Evolutionary conservation across 1,139 yeast species (phyloP), one percentile per base, ranked within the genome.

Genomic region (Kodamaea arcana): DNA sequence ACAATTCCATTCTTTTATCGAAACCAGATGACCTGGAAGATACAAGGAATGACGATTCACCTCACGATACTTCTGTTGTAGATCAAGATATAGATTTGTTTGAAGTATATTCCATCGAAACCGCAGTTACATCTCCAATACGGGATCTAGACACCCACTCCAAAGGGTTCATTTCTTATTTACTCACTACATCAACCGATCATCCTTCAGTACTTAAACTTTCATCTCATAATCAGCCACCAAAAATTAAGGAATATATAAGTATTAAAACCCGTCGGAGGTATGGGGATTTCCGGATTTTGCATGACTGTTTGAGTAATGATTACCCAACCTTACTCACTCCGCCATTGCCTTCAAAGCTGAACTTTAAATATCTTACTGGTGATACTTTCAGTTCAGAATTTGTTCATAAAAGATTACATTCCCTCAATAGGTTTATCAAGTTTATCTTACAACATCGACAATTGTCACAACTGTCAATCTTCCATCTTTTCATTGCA

Each of bases 311-410:
- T 41, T 66, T 92, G 35, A 56, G 69, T 32, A 80, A 77, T 48
- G 97, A 88, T 53, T 85, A 71, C 52, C 95, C 97, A 0, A 84
- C 94, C 3, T 72, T 84, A 38, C 78, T 92, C 24, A 78, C 92
- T 0, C 98, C 98, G 1, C 97, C 98, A 9, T 67, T 92, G 37
- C 98, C 98, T 0, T 94, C 94, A 42, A 90, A 88, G 60, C 86
- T 84, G 65, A 78, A 94, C 42, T 69, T 90, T 48, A 95, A 92
- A 57, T 92, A 92, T 56, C 70, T 92, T 37, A 88, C 95, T 28
- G 98, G 98, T n/a, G 97, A 92, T 50, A 72, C 95, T 14, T 86
- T 86, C 54, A 77, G 86, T 35, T 62, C 73, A 9, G 86, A 86
- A 39, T 92, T 92, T 58, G 90, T 95, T 0, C 69, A 73, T 43